Conservation (phyloP, 495 filamentous ascomycete species). For the Hypoxylon fragiforme region DNA sequence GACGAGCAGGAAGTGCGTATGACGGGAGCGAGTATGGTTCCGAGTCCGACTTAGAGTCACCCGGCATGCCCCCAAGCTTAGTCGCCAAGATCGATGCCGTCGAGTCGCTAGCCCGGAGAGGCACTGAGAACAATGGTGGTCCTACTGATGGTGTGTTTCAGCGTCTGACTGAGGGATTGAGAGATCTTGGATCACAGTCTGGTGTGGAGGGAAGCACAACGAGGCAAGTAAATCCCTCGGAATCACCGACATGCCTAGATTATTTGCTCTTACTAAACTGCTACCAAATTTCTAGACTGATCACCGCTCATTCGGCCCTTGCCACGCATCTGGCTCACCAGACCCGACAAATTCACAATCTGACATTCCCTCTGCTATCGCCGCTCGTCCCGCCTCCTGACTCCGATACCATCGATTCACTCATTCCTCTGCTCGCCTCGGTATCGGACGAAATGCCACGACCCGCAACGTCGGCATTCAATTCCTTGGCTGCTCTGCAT, state of each 20-base stretch:
- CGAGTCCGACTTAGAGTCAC: conserved; percentile 72
- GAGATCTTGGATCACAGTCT: conserved; percentile 80
- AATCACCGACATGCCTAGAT: conserved; percentile 1
- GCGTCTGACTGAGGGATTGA: conserved; percentile 71
- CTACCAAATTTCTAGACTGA: conserved; percentile 60
- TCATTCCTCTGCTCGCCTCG: conserved; percentile 64
- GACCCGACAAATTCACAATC: conserved; percentile 76
- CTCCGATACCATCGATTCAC: conserved; percentile 64
- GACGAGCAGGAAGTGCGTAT: conserved; percentile 55
- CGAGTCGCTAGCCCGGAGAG: conserved; percentile 71
- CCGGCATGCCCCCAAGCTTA: conserved; percentile 71
- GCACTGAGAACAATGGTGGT: conserved; percentile 71
- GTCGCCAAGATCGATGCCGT: conserved; percentile 77
- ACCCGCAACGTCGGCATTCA: conserved; percentile 54
- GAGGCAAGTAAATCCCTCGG: conserved; percentile 55
- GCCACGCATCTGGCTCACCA: conserved; percentile 84
- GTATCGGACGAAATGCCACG: conserved; percentile 60
- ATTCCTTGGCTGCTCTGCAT: conserved; percentile 63
- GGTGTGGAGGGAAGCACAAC: conserved; percentile 78
- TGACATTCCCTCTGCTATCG: conserved; percentile 73
- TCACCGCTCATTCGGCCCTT: conserved; percentile 84
- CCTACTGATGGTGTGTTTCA: conserved; percentile 68
- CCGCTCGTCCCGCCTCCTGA: conserved; percentile 57
- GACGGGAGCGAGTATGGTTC: conserved; percentile 66
- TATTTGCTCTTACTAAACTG: conserved; percentile 20